phyloP scores from a whole-genome alignment of 2,329 filamentous ascomycete genomes.

The Didymella glomerata region DNA sequence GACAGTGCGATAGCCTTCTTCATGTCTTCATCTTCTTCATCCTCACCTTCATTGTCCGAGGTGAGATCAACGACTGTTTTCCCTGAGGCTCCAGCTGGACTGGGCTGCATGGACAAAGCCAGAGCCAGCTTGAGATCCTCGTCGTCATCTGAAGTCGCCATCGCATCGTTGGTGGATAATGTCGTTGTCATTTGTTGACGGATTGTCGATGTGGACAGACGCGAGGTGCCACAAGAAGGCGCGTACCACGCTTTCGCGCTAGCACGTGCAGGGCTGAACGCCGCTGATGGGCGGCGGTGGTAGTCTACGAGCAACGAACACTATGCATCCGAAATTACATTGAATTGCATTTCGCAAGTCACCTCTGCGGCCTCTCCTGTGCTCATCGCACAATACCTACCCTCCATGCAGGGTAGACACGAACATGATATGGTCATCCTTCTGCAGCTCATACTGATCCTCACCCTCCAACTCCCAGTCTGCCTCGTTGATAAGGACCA shows the following conservation, averaged over 20 bases:
- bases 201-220: background rate
- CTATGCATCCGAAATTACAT: background rate
- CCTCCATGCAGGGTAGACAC: slow-evolving; percentile 96
- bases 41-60: slow-evolving; percentile 27
- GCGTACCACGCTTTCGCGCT: slow-evolving; percentile 30
- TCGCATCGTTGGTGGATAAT: slow-evolving; percentile 9
- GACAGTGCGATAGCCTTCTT: slow-evolving; percentile 43
- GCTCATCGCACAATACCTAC: slow-evolving; percentile 50
- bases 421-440: slow-evolving; percentile 88
- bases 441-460: slow-evolving; percentile 84
- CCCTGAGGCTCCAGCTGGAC: slow-evolving; percentile 8
- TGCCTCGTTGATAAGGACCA: slow-evolving; percentile 96
- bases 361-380: background rate
- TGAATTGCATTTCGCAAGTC: background rate
- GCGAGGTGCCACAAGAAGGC: background rate
- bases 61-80: slow-evolving; percentile 29
- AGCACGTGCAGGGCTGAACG: slow-evolving; percentile 30
- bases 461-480: slow-evolving; percentile 99
- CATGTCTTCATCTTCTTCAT: slow-evolving; percentile 34
- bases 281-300: background rate
- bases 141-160: slow-evolving; percentile 42
- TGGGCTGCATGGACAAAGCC: slow-evolving; percentile 41
- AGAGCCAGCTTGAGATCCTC: slow-evolving; percentile 41
- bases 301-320: background rate
- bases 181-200: slow-evolving; percentile 6